These are phyloP conservation scores for Neurospora sp. DNA, from an alignment of 495 filamentous ascomycete genomes.

Conservation along the genomic window DNA sequence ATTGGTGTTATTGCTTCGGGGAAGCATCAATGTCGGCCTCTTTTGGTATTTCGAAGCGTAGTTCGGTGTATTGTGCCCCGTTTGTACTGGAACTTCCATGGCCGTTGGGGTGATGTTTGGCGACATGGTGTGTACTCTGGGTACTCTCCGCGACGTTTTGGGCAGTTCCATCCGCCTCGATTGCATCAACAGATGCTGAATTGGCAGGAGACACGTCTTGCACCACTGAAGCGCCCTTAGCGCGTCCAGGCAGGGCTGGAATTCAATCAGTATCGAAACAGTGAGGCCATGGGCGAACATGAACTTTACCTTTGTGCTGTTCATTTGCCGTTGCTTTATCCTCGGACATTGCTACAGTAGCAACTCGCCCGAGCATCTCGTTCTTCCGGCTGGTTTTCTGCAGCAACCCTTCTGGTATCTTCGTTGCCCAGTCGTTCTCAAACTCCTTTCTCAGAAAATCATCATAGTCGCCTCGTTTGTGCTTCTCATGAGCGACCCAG, in stretches of 20 bases:
- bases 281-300: background rate
- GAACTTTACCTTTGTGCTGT: background rate
- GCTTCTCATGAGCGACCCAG: conserved; percentile 48
- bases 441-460: conserved; percentile 55
- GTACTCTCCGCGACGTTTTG: background rate
- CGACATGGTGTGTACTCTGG: background rate
- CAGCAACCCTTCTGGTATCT: conserved; percentile 26
- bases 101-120: background rate
- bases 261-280: background rate
- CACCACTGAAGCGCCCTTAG: background rate
- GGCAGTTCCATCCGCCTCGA: background rate
- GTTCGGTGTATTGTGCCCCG: background rate
- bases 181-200: background rate
- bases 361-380: background rate
- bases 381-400: background rate
- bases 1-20: background rate
- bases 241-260: background rate
- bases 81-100: background rate
- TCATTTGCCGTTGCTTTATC: background rate
- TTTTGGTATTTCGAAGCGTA: background rate
- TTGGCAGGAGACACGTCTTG: background rate
- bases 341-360: background rate
- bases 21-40: background rate
- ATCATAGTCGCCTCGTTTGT: conserved; percentile 60
- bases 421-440: conserved; percentile 62